Percentiles rank a stretch among this genome's conserved stretches.
These are phyloP conservation scores for Agroathelia rolfsii DNA, from an alignment of 1,284 basidiomycete genomes.

Conservation along the genomic window DNA sequence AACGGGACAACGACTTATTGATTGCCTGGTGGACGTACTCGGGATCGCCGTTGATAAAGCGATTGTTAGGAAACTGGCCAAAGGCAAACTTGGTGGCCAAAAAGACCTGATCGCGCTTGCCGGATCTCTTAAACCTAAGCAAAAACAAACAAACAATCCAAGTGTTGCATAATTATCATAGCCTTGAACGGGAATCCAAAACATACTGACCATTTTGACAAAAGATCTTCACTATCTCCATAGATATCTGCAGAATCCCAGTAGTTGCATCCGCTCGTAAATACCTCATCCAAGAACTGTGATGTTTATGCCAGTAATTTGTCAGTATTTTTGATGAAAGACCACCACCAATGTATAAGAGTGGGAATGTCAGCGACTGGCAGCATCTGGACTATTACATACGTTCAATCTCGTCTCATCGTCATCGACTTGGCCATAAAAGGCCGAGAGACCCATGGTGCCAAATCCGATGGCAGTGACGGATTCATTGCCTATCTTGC, in stretches of 20 bases:
- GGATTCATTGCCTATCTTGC: constrained; percentile 19
- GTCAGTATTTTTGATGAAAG: too few species aligned
- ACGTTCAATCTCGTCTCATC: constrained; percentile 37
- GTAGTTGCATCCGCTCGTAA: constrained; percentile 20
- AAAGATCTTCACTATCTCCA: constrained; percentile 21
- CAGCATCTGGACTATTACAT: too few species aligned
- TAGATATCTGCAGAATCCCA: constrained; percentile 20
- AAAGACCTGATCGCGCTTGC: constrained; percentile 32
- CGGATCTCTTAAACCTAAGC: constrained; percentile 28
- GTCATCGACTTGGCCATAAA: constrained; percentile 22
- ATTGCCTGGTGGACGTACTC: constrained; percentile 25
- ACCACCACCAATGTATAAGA: too few species aligned
- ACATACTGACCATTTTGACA: constrained; percentile 31
- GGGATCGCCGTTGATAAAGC: constrained; percentile 20
- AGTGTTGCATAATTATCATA: too few species aligned
- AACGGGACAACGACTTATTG: constrained; percentile 27
- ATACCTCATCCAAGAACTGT: constrained; percentile 31
- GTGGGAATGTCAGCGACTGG: too few species aligned
- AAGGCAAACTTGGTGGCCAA: constrained; percentile 44
- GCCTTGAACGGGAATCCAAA: background rate
- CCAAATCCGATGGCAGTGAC: constrained; percentile 28
- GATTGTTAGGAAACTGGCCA: constrained; percentile 8
- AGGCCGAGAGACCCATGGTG: constrained; percentile 27
- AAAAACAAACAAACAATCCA: too few species aligned
- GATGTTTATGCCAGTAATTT: too few species aligned